Evolutionary conservation across 768 basidiomycete species (phyloP), one percentile per base, ranked within the genome.

Genomic region (Chalciporus piperatus): DNA sequence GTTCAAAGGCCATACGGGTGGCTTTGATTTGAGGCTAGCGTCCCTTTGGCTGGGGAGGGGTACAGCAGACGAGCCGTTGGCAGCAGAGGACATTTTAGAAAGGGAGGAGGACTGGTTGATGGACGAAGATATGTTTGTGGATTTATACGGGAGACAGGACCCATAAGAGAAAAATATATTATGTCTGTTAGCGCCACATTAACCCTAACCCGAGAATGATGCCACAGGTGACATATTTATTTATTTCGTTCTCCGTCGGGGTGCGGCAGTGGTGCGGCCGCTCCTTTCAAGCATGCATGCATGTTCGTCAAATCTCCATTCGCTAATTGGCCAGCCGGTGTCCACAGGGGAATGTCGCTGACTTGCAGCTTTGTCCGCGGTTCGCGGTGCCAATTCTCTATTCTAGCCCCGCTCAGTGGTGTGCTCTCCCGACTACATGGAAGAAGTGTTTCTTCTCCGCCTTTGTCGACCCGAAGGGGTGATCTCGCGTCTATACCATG

Each of bases 1-100:
- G 19, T 78, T 73, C 19, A 89, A 74, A 8, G 84, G 68, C 89
- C 89, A 91, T 0, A 89, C 79, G 2, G 85, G 82, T 7, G 81
- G 76, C 48, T 72, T 78, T 27, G 54, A 48, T 19, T 58, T 48
- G 8, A 30, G 23, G 12, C 22, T 41, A n/a, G 56, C 14, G 13
- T 61, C 54, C 7, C 49, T 51, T 9, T 44, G 54, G 6, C 41
- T 45, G 4, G 64, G 59, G 11, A 70, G 63, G n/a, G 59, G 50
- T 11, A 69, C 58, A 4, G 57, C 40, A 14, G 49, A 6, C 14
- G 62, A 47, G 35, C 39, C 40, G 41, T 54, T 50, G 6, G 54
- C 38, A 25, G 54, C 50, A 51, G 48, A 61, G 49, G 58, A 40
- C 67, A 66, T 66, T 28, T 52, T 40, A 3, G 47, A 41, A 17